These are phyloP conservation scores for Eutrema japonicum DNA, from an alignment of 345 rosid species.

Conservation along the genomic window DNA sequence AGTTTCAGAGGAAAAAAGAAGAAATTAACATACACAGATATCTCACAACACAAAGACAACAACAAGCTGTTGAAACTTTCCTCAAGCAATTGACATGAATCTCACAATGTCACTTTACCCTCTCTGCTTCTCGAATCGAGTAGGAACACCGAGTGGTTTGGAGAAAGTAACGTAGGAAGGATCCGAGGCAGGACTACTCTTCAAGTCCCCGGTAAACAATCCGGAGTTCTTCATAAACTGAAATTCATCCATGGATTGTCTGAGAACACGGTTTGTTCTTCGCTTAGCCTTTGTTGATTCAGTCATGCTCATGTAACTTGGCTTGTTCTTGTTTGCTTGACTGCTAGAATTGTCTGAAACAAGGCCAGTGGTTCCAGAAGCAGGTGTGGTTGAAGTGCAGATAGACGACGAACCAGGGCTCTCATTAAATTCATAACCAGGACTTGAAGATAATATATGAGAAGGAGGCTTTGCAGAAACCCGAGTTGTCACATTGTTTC, in stretches of 20 bases:
- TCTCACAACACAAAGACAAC: constrained; percentile 48
- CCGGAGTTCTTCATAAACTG: constrained; percentile 68
- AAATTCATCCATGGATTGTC: constrained; percentile 94
- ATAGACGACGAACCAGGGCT: constrained; percentile 81
- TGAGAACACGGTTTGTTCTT: constrained; percentile 55
- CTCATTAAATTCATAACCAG: constrained; percentile 77
- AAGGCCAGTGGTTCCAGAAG: constrained; percentile 61
- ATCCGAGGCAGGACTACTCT: constrained; percentile 50
- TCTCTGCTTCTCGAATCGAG: constrained; percentile 48
- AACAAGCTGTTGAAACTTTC: constrained; percentile 63
- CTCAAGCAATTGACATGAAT: constrained; percentile 27
- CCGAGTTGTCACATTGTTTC: constrained; percentile 79
- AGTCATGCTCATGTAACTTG: constrained; percentile 83
- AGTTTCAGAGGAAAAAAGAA: constrained; percentile 19
- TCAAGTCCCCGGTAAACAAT: constrained; percentile 51
- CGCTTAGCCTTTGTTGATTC: constrained; percentile 89
- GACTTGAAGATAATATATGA: constrained; percentile 64
- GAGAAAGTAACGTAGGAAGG: constrained; percentile 54
- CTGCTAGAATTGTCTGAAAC: constrained; percentile 57
- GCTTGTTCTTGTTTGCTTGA: constrained; percentile 47
- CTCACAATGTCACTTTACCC: constrained; percentile 42
- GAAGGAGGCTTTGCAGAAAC: constrained; percentile 70
- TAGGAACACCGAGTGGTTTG: constrained; percentile 53
- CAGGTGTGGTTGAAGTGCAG: constrained; percentile 72
- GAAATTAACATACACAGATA: constrained; percentile 39